Conservation (phyloP, 805 yeast species). For the Yarrowia porcina region DNA sequence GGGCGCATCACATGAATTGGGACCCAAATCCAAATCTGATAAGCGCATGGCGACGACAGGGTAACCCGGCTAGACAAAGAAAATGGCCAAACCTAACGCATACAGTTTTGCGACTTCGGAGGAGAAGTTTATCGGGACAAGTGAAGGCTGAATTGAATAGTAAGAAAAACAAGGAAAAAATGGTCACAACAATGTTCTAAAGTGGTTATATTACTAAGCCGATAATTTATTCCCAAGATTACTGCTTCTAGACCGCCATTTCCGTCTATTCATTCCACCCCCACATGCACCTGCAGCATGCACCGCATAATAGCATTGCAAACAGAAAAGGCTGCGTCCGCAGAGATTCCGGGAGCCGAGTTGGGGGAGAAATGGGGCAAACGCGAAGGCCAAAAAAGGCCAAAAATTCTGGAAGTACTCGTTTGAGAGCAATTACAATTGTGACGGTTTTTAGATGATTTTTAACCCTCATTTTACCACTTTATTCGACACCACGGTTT, state of each 20-base stretch:
- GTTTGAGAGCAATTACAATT: not conserved
- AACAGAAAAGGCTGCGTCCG: not conserved
- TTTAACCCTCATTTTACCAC: too few relatives aligned
- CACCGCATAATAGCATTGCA: not conserved
- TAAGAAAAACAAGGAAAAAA: too few relatives aligned
- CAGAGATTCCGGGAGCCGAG: not conserved
- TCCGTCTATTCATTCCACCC: not conserved
- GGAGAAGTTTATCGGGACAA: too few relatives aligned
- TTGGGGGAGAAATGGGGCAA: not conserved
- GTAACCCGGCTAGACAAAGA: not conserved
- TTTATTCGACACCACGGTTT: too few relatives aligned
- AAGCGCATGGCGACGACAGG: constrained; percentile 16
- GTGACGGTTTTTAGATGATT: too few relatives aligned
- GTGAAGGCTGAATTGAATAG: too few relatives aligned
- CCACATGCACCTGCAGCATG: constrained; percentile 6
- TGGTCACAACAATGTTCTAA: too few relatives aligned
- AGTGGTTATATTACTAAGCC: too few relatives aligned
- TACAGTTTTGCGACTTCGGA: not conserved
- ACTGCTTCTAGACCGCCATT: too few relatives aligned
- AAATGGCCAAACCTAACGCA: not conserved
- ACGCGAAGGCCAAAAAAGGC: too few relatives aligned
- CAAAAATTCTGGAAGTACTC: too few relatives aligned
- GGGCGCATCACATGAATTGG: constrained; percentile 22
- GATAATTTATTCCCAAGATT: too few relatives aligned
- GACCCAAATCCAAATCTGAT: constrained; percentile 19